These are phyloP conservation scores for Brettanomyces sp. DNA, from an alignment of 805 yeast species.

Conservation along the genomic window DNA sequence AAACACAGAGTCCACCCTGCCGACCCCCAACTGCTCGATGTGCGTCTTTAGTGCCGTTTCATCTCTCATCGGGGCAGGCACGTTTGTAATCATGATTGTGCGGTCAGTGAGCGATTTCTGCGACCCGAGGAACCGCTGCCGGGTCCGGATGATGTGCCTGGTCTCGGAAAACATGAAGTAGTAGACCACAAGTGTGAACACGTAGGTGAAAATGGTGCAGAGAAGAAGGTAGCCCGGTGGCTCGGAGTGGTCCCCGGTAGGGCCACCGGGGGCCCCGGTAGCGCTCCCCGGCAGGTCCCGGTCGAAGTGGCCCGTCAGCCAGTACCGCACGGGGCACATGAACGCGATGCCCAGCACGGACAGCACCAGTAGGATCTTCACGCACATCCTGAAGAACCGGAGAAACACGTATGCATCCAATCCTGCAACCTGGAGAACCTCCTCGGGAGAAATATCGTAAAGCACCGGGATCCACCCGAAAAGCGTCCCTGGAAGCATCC, in stretches of 20 bases:
- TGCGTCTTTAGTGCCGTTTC: constrained; percentile 36
- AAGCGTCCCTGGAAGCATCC: constrained; percentile 35
- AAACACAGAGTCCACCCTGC: constrained; percentile 41
- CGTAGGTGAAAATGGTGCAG: constrained; percentile 47
- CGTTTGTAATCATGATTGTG: constrained; percentile 46
- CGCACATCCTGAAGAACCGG: constrained; percentile 50
- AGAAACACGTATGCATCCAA: constrained; percentile 50
- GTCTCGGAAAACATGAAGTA: constrained; percentile 38
- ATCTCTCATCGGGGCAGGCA: constrained; percentile 37
- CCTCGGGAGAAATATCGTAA: constrained; percentile 36
- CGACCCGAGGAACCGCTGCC: constrained; percentile 50
- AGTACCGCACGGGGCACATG: constrained; percentile 45
- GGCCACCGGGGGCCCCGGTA: constrained; percentile 1
- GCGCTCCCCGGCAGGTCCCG: constrained; percentile 13
- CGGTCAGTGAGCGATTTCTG: constrained; percentile 53
- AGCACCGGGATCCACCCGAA: constrained; percentile 48
- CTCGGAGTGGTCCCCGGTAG: constrained; percentile 13
- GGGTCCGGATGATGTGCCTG: constrained; percentile 36
- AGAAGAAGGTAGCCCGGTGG: constrained; percentile 35
- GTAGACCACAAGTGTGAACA: constrained; percentile 40
- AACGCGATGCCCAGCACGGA: constrained; percentile 38
- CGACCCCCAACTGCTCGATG: constrained; percentile 47
- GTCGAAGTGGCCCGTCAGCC: constrained; percentile 40
- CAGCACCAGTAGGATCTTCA: constrained; percentile 33
- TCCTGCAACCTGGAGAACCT: constrained; percentile 47